Base-by-base conservation (phyloP, 352 stramenopile genomes). In the Hyaloperonospora brassicae region DNA sequence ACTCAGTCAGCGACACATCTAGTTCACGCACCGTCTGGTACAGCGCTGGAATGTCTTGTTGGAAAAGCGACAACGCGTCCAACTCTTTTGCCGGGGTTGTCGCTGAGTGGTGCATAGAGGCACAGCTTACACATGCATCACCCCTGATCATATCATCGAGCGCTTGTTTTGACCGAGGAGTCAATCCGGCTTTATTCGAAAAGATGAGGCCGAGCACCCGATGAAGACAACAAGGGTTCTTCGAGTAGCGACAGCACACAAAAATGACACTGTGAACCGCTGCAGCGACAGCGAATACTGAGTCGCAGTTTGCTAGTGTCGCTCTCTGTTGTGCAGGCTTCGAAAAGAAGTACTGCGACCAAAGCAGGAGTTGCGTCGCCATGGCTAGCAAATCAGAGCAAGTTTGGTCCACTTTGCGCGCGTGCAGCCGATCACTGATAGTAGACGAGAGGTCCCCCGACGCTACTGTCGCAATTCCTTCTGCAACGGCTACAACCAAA, bases 221-320 rank as follows among this genome's bases (percentile, higher is more conserved):
- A 52, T 85, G 74, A 35, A 91, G 47, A 43, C 84, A 94, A 47
- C 82, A 91, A 9, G 78, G 75, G 31, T 68, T 71, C 44, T 79
- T 84, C 13, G 78, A 58, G 49, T 89, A 88, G 9, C 77, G 73
- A 47, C 62, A 73, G 50, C 77, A 83, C 24, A 86, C 54, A 41
- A 71, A 86, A 22, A 94, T 73, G 14, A 75, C 77, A 25, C 80
- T 93, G 64, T 93, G 88, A 31, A 94, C 68, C 22, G 76, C 66
- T 5, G 78, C 77, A 4, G 78, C 61, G 6, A 76, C 80, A 8
- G 93, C 55, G 4, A 75, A 75, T 11, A 91, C 68, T 40, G 76
- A 88, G 23, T 84, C 77, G 13, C 60, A 55, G 49, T 58, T 79
- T 7, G 57, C 55, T 31, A 84, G 58, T 2, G 52, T 47, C 14